Base-by-base conservation (phyloP, 176 grass and related monocot species). In the Leersia perrieri region DNA sequence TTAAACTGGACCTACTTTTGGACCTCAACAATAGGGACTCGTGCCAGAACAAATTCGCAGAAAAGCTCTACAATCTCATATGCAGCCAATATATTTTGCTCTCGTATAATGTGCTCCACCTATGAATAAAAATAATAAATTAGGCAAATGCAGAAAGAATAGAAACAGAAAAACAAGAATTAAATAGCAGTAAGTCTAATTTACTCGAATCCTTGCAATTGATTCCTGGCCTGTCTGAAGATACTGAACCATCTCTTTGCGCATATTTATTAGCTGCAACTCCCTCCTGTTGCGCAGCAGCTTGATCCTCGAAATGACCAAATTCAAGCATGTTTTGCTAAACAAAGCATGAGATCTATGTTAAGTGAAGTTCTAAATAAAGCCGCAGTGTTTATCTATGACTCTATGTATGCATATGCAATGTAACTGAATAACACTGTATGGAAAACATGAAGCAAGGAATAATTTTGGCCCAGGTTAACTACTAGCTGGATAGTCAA, bases 261-360 rank as follows among this genome's bases (percentile, higher is more conserved):
- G 82, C 97, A 99, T 99, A 79, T 86, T 89, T 86, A 91, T 91
- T 16, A 96, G 88, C 69, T 93, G 93, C 64, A 81, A 78, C 5
- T 99, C 89, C 83, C 96, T 99, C 87, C 94, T 99, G 69, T 99
- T 99, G n/a, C 88, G 91, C 87, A 99, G 84, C 28, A 99, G 87
- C 82, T 95, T 99, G 80, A 99, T 99, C 82, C 96, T 88, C 68
- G 96, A 95, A 84, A 99, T 91, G 81, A 92, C 89, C 28, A 99
- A 74, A 87, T 95, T 99, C 87, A 99, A 88, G 85, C 90, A 99
- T 79, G 92, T 99, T 84, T 99, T 99, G 76, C 96, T 99, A 67
- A 80, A 89, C 10, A 79, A 79, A 42, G 61, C 41, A 79, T 4
- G 28, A 0, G 73, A 71, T 58, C 35, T 84, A 16, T 40, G 30